Conservation (phyloP, 2,329 filamentous ascomycete species). For the Arthrinium puccinioides region DNA sequence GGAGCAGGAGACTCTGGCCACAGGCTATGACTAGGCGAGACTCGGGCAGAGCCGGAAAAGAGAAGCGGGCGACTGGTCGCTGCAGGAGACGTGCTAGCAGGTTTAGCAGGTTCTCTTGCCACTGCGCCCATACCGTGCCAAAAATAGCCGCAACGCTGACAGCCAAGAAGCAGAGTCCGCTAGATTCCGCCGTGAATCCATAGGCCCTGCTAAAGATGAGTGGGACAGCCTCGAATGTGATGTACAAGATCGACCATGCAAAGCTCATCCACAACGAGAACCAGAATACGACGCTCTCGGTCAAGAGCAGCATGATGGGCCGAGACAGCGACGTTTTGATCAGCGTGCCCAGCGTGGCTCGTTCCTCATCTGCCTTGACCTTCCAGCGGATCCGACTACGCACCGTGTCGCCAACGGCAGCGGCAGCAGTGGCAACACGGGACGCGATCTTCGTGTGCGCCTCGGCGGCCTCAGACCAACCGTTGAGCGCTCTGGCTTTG, state of each 20-base stretch:
- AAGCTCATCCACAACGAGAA: constrained; percentile 90
- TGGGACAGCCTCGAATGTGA: no score
- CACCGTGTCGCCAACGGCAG: no score
- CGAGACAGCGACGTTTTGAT: constrained; percentile 67
- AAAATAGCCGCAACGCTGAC: no score
- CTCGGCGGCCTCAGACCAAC: constrained; percentile 53
- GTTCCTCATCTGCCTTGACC: constrained; percentile 73
- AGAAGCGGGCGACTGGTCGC: no score
- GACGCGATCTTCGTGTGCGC: not conserved
- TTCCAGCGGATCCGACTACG: constrained; percentile 73
- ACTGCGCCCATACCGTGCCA: no score
- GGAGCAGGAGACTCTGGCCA: constrained; percentile 65
- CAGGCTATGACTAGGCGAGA: constrained; percentile 78
- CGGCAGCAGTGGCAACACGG: no score
- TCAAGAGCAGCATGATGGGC: constrained; percentile 70
- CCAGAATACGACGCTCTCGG: constrained; percentile 73
- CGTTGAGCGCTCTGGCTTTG: constrained; percentile 67
- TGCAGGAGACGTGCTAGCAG: no score
- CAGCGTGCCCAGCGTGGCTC: constrained; percentile 62
- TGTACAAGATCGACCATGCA: constrained; percentile 80
- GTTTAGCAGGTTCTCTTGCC: no score
- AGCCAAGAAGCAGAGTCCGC: no score
- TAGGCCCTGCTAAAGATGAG: no score
- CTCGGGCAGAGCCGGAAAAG: constrained; percentile 63
- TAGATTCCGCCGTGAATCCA: no score